Evolutionary conservation across 1,284 basidiomycete genomes (phyloP).

Genomic region (Ustilago loliicola): DNA sequence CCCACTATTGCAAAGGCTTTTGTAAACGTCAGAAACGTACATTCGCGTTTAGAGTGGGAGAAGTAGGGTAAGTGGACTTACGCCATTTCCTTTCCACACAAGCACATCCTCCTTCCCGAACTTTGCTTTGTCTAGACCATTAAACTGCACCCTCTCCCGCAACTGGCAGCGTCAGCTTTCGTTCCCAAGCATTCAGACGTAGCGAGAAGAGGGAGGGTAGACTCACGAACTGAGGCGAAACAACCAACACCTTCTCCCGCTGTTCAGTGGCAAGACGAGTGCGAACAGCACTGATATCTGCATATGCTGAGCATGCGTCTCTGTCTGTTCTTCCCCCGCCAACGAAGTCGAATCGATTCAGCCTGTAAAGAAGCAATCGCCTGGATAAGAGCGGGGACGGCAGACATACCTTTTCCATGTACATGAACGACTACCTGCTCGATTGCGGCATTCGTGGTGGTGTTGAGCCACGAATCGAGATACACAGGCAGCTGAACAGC

Average conservation of each 20-base stretch:
- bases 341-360: neutral
- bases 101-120: conserved; percentile 22
- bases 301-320: conserved; percentile 12
- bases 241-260: conserved; percentile 4
- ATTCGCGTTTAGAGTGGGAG: neutral
- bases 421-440: conserved; percentile 30
- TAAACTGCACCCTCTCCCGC: conserved; percentile 24
- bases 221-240: conserved; percentile 34
- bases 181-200: neutral
- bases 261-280: neutral
- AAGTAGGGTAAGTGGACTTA: conserved; percentile 17
- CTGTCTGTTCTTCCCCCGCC: conserved; percentile 7
- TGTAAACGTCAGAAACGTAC: neutral
- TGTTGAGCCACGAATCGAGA: neutral
- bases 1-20: conserved; percentile 35
- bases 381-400: neutral
- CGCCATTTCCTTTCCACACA: conserved; percentile 49
- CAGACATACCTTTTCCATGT: conserved; percentile 25
- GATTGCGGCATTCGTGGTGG: neutral
- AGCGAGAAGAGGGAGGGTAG: no score
- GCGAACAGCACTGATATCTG: conserved; percentile 20
- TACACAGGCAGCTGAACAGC: conserved; percentile 6
- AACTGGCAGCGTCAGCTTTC: neutral
- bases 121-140: conserved; percentile 44
- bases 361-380: neutral